These are phyloP conservation scores for Ceratobasidium sp. DNA, from an alignment of 1,284 basidiomycete genomes.

Conservation along the genomic window DNA sequence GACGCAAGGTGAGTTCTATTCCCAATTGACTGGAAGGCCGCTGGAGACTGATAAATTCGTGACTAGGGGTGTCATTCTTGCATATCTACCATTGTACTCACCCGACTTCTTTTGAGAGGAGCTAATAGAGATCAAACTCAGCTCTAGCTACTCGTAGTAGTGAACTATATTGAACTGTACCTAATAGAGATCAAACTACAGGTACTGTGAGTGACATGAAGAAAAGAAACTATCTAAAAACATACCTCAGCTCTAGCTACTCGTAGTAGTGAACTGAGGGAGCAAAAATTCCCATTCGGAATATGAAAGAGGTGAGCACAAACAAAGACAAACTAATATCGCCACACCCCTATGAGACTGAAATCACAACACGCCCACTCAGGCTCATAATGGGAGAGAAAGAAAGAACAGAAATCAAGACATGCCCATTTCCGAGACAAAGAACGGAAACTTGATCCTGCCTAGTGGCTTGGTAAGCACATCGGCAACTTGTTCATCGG, in stretches of 20 bases:
- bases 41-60: no score
- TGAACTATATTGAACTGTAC: no score
- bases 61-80: not conserved
- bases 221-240: not conserved
- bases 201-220: no score
- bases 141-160: no score
- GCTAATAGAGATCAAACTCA: no score
- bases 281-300: no score
- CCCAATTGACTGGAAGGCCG: not conserved
- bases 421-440: not conserved
- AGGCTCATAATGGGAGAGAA: not conserved
- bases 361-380: not conserved
- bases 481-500: constrained; percentile 54
- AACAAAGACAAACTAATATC: no score
- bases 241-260: no score
- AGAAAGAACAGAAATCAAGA: not conserved
- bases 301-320: no score
- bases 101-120: not conserved
- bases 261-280: no score
- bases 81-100: not conserved
- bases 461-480: constrained; percentile 56
- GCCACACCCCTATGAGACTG: no score
- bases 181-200: no score
- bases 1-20: not conserved
- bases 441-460: not conserved